Evolutionary conservation across 2,329 filamentous ascomycete species (phyloP), one percentile per base, ranked within the genome.

Genomic region (Cercospora citrullina): DNA sequence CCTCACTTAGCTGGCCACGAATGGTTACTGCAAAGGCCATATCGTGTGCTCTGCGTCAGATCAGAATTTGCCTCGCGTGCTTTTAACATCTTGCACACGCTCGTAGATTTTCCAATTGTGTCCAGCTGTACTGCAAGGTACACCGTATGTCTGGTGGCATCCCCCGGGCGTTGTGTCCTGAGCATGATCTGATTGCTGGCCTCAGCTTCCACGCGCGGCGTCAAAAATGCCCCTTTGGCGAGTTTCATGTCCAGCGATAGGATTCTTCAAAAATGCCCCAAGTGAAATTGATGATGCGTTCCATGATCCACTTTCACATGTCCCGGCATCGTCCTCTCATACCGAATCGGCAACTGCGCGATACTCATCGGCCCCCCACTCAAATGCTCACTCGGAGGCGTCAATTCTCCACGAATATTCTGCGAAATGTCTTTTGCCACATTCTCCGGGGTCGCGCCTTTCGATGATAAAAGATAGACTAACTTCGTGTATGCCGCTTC

Each of bases 401-500:
- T 96, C 80, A 97, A 87, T 81, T 97, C 94, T 57, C 94, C 94
- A 60, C 92, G 87, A 23, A 97, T 84, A 10, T 91, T 92, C 26
- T 85, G 81, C 6, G 91, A 89, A 87, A 97, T 96, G 69, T 85
- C 85, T 69, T 83, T 84, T 3, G 88, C 85, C 30, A 97, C 88
- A 23, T 92, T 89, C 63, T 85, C 82, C 7, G 87, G 84, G 0
- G 86, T 85, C 1, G 90, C 88, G 30, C 64, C 64, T 23, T 72
- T 68, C 4, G 42, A 53, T 2, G 66, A 65, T 87, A 97, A 86
- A 3, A 97, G 86, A 78, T 96, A 96, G 1, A 92, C 92, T 30
- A 97, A 85, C 80, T 97, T 97, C 21, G 94, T 95, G 72, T 97
- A 86, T 5, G 94, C 94, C 2, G 92, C 94, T 81, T 97, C 94